phyloP scores from a whole-genome alignment of 2,329 filamentous ascomycete genomes.

The Plenodomus lindquistii region DNA sequence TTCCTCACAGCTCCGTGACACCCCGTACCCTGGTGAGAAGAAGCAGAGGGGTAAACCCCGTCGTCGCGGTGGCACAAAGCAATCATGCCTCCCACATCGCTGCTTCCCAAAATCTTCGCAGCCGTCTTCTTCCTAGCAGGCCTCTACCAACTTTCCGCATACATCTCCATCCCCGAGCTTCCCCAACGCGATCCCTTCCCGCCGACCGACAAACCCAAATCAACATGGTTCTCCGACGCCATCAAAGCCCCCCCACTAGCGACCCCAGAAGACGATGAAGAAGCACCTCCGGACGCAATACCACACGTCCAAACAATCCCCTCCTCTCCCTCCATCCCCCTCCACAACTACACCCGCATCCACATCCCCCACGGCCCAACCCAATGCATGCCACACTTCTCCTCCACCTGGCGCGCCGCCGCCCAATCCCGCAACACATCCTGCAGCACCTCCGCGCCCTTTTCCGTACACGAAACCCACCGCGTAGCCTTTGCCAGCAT shows the following conservation, averaged over 20 bases:
- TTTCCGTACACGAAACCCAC: constrained; percentile 11
- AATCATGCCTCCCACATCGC: background rate
- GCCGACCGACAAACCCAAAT: background rate
- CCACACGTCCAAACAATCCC: background rate
- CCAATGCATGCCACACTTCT: constrained; percentile 19
- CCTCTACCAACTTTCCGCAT: background rate
- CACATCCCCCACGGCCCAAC: constrained; percentile 20
- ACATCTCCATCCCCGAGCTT: background rate
- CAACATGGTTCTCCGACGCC: background rate
- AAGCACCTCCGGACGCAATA: background rate
- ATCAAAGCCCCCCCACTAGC: background rate
- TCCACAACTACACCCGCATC: constrained; percentile 3
- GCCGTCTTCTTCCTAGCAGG: background rate
- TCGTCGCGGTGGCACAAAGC: background rate
- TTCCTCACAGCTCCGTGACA: too few relatives aligned
- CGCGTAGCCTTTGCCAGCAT: constrained; percentile 41
- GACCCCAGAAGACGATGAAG: background rate
- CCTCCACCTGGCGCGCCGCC: constrained; percentile 8
- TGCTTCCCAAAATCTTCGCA: background rate
- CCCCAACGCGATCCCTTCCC: background rate
- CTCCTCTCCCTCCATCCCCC: background rate
- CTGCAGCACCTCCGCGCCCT: constrained; percentile 19
- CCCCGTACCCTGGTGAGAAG: too few relatives aligned
- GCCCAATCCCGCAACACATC: constrained; percentile 10
- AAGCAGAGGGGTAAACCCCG: too few relatives aligned